Evolutionary conservation across 345 rosid species (phyloP).

Genomic region (Populus simonii): DNA sequence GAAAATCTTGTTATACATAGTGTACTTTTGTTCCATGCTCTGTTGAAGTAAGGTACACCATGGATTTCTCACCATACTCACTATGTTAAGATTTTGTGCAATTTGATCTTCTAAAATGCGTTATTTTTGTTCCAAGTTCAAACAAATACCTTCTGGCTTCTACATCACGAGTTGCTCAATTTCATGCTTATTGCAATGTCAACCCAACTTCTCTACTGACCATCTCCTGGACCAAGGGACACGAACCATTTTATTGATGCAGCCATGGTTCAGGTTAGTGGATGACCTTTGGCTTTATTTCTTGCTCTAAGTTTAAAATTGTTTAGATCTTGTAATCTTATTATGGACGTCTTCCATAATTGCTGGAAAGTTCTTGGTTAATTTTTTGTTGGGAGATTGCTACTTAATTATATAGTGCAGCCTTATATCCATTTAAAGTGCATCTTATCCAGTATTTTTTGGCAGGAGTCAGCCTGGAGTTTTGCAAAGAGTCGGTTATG

Average conservation of each 20-base stretch:
- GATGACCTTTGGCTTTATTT: background rate
- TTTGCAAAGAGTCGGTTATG: conserved; percentile 85
- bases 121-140: conserved; percentile 56
- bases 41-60: conserved; percentile 68
- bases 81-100: background rate
- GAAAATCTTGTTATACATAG: conserved; percentile 71
- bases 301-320: conserved; percentile 1
- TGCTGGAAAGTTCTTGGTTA: conserved; percentile 72
- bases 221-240: conserved; percentile 69
- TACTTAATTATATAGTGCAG: conserved; percentile 63
- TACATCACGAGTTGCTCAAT: conserved; percentile 90
- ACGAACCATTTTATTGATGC: conserved; percentile 84
- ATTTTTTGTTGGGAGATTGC: conserved; percentile 57
- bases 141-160: conserved; percentile 39
- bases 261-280: conserved; percentile 76
- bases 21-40: conserved; percentile 66
- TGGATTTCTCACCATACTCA: conserved; percentile 4
- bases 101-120: conserved; percentile 25
- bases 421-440: conserved; percentile 42
- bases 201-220: conserved; percentile 78
- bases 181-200: conserved; percentile 85
- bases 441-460: conserved; percentile 49
- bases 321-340: conserved; percentile 5
- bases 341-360: background rate
- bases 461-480: conserved; percentile 65